Percentiles rank a stretch among this genome's conserved stretches.
These are phyloP conservation scores for Microbotryomycetes sp. DNA, from an alignment of 1,284 basidiomycete genomes.

Conservation along the genomic window DNA sequence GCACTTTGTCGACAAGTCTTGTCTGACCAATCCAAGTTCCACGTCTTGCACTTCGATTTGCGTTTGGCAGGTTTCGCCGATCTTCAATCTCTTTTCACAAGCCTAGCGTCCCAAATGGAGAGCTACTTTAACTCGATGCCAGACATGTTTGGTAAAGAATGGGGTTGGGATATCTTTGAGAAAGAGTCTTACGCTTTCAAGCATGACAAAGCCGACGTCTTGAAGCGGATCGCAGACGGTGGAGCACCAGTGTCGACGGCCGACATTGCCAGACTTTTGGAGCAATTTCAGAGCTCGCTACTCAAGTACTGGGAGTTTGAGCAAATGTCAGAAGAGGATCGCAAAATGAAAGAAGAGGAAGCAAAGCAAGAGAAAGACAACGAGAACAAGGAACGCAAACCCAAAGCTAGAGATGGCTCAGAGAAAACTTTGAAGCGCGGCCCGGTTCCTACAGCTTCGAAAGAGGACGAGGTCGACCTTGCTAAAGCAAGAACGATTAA, in stretches of 20 bases:
- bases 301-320: slow-evolving; percentile 62
- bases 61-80: slow-evolving; percentile 76
- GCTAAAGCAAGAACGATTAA: slow-evolving; percentile 15
- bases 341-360: slow-evolving; percentile 32
- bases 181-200: slow-evolving; percentile 70
- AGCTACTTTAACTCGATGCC: slow-evolving; percentile 60
- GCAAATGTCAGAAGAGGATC: slow-evolving; percentile 13
- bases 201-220: slow-evolving; percentile 1
- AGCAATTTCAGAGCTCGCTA: slow-evolving; percentile 59
- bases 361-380: slow-evolving; percentile 28
- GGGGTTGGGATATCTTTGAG: slow-evolving; percentile 63
- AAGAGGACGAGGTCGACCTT: slow-evolving; percentile 12
- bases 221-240: not conserved
- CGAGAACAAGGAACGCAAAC: too few species aligned
- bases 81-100: slow-evolving; percentile 62
- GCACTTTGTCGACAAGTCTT: slow-evolving; percentile 68
- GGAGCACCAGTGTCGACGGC: slow-evolving; percentile 54
- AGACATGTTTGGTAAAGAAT: slow-evolving; percentile 46
- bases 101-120: slow-evolving; percentile 70
- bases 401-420: slow-evolving; percentile 35
- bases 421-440: slow-evolving; percentile 34
- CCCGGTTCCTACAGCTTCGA: slow-evolving; percentile 5
- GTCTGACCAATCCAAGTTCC: slow-evolving; percentile 53
- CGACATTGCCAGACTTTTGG: slow-evolving; percentile 73
- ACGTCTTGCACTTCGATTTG: slow-evolving; percentile 70